phyloP scores from a whole-genome alignment of 1,139 yeast species.

The Magnusiomyces ingens region DNA sequence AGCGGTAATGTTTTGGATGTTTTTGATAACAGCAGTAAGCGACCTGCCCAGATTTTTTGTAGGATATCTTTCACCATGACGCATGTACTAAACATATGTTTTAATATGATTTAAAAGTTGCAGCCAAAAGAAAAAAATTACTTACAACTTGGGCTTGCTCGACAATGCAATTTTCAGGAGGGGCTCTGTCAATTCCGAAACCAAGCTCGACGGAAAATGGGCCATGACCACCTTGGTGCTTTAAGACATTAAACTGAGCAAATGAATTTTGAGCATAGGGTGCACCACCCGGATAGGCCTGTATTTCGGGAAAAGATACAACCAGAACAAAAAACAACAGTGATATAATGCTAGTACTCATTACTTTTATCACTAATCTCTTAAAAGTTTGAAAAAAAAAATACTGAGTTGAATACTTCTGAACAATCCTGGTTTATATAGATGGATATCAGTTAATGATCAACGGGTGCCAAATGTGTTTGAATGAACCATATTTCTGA shows the following conservation, averaged over 20 bases:
- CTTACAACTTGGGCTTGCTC: slow-evolving; percentile 52
- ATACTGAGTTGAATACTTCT: too few relatives aligned
- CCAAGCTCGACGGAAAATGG: slow-evolving; percentile 41
- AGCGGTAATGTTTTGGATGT: slow-evolving; percentile 20
- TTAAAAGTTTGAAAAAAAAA: too few relatives aligned
- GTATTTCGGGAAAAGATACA: not conserved
- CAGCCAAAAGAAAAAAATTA: not conserved
- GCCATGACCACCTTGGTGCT: slow-evolving; percentile 40
- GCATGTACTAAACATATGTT: slow-evolving; percentile 37
- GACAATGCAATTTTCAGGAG: slow-evolving; percentile 48
- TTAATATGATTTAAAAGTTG: not conserved
- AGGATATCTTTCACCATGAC: slow-evolving; percentile 77
- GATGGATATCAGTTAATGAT: too few relatives aligned
- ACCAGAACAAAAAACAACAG: too few relatives aligned
- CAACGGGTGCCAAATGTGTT: too few relatives aligned
- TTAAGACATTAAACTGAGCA: slow-evolving; percentile 31
- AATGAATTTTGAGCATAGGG: slow-evolving; percentile 23
- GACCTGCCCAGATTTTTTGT: slow-evolving; percentile 3
- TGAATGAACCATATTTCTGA: too few relatives aligned
- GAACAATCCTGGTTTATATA: too few relatives aligned
- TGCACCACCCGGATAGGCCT: not conserved
- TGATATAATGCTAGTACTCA: too few relatives aligned
- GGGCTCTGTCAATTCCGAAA: slow-evolving; percentile 37
- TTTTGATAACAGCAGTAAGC: slow-evolving; percentile 3
- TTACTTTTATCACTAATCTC: too few relatives aligned